Evolutionary conservation across 2,329 filamentous ascomycete genomes (phyloP).

Genomic region (Chaetomium olivaceum): DNA sequence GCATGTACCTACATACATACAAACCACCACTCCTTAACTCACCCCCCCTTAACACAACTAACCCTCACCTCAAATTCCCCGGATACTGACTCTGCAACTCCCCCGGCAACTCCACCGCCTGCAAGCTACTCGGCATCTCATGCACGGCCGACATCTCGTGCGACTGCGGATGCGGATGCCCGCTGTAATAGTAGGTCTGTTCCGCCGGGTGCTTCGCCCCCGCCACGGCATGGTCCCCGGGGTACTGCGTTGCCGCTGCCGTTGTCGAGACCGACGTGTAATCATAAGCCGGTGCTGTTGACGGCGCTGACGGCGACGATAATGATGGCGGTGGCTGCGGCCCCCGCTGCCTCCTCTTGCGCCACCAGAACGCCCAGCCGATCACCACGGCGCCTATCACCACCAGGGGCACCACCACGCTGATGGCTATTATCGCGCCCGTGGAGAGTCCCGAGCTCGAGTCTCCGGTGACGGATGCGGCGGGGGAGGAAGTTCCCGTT

Average conservation of each 20-base stretch:
- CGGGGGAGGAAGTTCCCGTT: background rate
- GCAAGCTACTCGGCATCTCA: background rate
- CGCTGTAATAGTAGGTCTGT: background rate
- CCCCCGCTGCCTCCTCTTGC: background rate
- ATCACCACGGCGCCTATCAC: conserved; percentile 10
- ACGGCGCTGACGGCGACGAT: background rate
- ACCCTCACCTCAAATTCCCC: background rate
- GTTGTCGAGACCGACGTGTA: too few species aligned
- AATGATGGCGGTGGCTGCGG: background rate
- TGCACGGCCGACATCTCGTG: background rate
- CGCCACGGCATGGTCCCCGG: background rate
- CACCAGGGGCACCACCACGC: conserved; percentile 14
- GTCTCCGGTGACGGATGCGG: background rate
- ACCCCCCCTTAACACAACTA: background rate
- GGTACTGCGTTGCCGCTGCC: background rate
- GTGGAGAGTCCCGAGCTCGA: conserved; percentile 5
- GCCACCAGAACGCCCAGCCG: background rate
- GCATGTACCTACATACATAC: too few species aligned
- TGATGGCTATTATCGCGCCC: conserved; percentile 14
- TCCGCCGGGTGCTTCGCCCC: background rate
- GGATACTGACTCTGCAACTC: background rate
- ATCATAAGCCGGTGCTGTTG: background rate
- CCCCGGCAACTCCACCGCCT: conserved; percentile 9
- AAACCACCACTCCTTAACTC: background rate
- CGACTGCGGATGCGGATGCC: background rate